Base-by-base conservation (phyloP, 805 yeast genomes). In the Cyberlindnera maclurae region DNA sequence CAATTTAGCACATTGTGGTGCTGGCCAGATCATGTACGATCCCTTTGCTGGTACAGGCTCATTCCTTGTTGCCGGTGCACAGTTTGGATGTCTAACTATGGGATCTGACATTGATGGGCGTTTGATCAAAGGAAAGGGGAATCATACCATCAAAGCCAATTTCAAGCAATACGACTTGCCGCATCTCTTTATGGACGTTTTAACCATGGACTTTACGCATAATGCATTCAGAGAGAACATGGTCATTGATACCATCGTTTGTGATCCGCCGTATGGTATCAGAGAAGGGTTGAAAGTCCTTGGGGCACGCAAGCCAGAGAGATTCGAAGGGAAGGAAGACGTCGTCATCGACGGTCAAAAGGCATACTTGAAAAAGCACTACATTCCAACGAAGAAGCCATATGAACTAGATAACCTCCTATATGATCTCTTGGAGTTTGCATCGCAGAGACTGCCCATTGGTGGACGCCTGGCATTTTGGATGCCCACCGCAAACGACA, bases 21-120 rank as follows among this genome's bases (percentile, higher is more conserved):
- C 71, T 0, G 82, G 81, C 0, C 73, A 78, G 38, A 54, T 88
- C 4, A 75, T 83, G 55, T 90, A 86, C 55, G 98, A 93, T 60
- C 98, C 98, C 17, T 93, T 93, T 63, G 87, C 85, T 4, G 98
- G 98, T 0, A 93, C 98, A 0, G 98, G 98, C 0, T 86, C 96
- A 15, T 93, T 93, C 54, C 65, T 90, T 29, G 82, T 87, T 2
- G 89, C 96, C 1, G 95, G 88, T 11, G 86, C 89, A 0, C 75
- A 81, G 46, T 87, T 75, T 58, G 95, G 95, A 2, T 93, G 90
- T 0, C 51, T 78, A 9, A 75, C 86, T 0, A 62, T 83, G 30
- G 97, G 97, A 0, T 80, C 96, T 0, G 98, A 93, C 58, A 89
- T 93, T 37, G 97, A 93, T 57, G 80, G 85, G 4, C 70, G 96